phyloP scores from a whole-genome alignment of 2,329 filamentous ascomycete genomes.

The Claviceps monticola region DNA sequence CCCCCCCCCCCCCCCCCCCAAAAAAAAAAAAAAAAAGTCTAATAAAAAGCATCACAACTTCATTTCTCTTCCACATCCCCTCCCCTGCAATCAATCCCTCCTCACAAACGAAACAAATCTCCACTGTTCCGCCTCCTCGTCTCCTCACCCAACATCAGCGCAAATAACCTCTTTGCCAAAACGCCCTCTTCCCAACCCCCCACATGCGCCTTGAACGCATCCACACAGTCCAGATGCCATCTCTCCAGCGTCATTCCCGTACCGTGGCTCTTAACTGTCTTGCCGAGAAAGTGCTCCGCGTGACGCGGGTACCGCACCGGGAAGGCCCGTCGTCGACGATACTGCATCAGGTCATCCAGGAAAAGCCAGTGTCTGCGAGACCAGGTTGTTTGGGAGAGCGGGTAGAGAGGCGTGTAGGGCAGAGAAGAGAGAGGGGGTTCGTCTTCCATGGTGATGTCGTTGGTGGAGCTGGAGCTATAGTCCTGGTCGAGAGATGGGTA shows the following conservation, averaged over 20 bases:
- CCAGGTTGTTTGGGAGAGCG: constrained; percentile 31
- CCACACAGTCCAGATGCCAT: constrained; percentile 45
- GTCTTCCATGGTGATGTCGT: constrained; percentile 16
- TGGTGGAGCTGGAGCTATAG: constrained; percentile 12
- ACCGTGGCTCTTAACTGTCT: constrained; percentile 31
- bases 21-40: too few relatives aligned
- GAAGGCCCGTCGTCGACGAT: constrained; percentile 29
- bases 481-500: constrained; percentile 5
- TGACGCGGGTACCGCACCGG: constrained; percentile 14
- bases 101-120: too few relatives aligned
- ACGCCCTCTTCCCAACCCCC: constrained; percentile 35
- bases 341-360: constrained; percentile 36
- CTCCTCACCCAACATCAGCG: constrained; percentile 36
- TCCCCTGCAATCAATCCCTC: too few relatives aligned
- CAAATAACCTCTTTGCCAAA: constrained; percentile 39
- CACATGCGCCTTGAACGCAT: constrained; percentile 35
- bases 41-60: too few relatives aligned
- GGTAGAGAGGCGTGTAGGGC: constrained; percentile 2
- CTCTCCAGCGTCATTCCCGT: constrained; percentile 33
- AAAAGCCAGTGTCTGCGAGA: constrained; percentile 38
- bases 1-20: too few relatives aligned
- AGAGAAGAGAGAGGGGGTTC: constrained; percentile 10
- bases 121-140: constrained; percentile 9
- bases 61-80: too few relatives aligned
- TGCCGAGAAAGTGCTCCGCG: constrained; percentile 29